Evolutionary conservation across 805 yeast genomes (phyloP), one percentile per base, ranked within the genome.

Genomic region (Babjeviella inositovora): DNA sequence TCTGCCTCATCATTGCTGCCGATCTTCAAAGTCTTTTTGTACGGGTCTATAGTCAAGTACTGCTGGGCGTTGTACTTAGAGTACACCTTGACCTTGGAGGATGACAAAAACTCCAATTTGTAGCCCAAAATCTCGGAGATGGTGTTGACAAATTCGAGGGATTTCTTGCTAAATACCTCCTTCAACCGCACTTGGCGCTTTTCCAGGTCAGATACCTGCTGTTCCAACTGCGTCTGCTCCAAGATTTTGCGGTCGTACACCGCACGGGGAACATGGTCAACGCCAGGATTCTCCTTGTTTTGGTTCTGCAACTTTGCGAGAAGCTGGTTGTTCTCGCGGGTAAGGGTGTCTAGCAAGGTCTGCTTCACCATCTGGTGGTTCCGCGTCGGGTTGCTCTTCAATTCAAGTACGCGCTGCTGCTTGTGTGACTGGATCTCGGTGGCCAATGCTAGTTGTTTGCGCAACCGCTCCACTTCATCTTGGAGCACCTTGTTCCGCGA

Each of bases 71-170:
- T 25, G n/a, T 3, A 32, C 47, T 62, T 50, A 37, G 72, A 43
- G 34, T 57, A 45, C 36, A 71, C 49, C 45, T 75, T 53, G 35
- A 74, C 53, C 52, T 66, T 50, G 41, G 62, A 45, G 50, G 69
- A 51, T 32, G 58, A 53, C 39, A 70, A 44, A 32, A 80, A 72
- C 38, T 79, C 92, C 13, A 82, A 48, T 22, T 64, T 61, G 43
- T 67, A 81, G 0, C 94, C 94, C 24, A 84, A 56, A 14, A 75
- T 56, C 4, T 71, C 55, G 25, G 70, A 65, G 0, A 81, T 69
- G 2, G 74, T 64, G 15, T 71, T 68, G 17, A 81, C 51, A 24
- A 79, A 72, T 37, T 79, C 85, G 15, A 58, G 46, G n/a, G 87
- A 70, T 39, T 77, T 76, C 23, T 62, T 60, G 10, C 67, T 47